Evolutionary conservation across 768 basidiomycete genomes (phyloP).

Genomic region (Tulasnella sp.): DNA sequence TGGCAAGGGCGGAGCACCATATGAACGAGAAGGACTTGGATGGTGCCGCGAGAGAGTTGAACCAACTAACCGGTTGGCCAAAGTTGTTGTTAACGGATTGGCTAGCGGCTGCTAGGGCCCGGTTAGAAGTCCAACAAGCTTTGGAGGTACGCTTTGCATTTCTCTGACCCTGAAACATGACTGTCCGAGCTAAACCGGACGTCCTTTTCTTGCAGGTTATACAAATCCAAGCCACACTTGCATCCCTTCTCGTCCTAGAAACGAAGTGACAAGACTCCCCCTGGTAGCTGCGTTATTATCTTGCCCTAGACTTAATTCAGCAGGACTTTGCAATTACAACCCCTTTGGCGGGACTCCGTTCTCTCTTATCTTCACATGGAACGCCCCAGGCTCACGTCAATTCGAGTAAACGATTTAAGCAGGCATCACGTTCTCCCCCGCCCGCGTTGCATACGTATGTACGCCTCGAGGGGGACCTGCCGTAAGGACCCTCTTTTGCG

Average conservation of each 20-base stretch:
- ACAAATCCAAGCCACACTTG: conserved; percentile 70
- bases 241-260: conserved; percentile 50
- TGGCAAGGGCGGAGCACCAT: conserved; percentile 81
- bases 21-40: conserved; percentile 90
- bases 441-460: no score
- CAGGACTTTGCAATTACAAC: no score
- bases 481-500: no score
- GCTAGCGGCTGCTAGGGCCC: conserved; percentile 75
- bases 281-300: no score
- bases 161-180: neutral
- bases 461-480: no score
- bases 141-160: conserved; percentile 46
- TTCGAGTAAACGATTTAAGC: no score
- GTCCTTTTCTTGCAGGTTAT: conserved; percentile 43
- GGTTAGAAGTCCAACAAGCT: conserved; percentile 86
- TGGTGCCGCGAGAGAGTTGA: conserved; percentile 76
- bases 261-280: conserved; percentile 12
- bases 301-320: no score
- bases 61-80: conserved; percentile 74
- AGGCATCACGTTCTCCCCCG: no score
- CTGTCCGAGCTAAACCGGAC: conserved; percentile 13
- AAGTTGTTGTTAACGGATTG: conserved; percentile 61
- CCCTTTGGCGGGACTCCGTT: no score
- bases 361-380: no score
- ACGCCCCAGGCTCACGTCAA: no score